These are phyloP conservation scores for Margaritispora aquatica DNA, from an alignment of 495 filamentous ascomycete species.

Conservation along the genomic window DNA sequence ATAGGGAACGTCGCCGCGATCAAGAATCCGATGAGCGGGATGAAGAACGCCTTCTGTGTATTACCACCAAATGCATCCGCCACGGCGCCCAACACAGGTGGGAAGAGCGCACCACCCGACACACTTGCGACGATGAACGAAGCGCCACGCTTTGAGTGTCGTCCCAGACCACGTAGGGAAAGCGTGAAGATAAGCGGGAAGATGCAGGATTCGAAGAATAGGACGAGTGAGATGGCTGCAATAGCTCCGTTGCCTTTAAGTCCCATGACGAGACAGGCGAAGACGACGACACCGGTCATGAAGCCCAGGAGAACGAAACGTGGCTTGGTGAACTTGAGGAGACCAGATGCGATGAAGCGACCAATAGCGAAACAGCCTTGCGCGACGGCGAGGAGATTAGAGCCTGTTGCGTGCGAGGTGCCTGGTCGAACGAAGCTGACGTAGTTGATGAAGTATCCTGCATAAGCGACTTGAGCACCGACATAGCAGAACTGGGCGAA, in stretches of 20 bases:
- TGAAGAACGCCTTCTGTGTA: slow-evolving; percentile 33
- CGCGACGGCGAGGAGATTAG: slow-evolving; percentile 55
- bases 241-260: slow-evolving; percentile 45
- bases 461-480: slow-evolving; percentile 60
- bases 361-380: slow-evolving; percentile 62
- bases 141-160: slow-evolving; percentile 61
- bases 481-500: slow-evolving; percentile 68
- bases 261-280: slow-evolving; percentile 49
- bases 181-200: slow-evolving; percentile 69
- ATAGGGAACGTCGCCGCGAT: slow-evolving; percentile 30
- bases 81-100: slow-evolving; percentile 54
- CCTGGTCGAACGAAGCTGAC: slow-evolving; percentile 29
- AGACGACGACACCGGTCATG: slow-evolving; percentile 47
- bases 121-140: slow-evolving; percentile 58
- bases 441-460: slow-evolving; percentile 41
- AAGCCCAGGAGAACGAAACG: slow-evolving; percentile 45
- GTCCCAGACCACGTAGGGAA: slow-evolving; percentile 59
- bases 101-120: slow-evolving; percentile 58
- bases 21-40: slow-evolving; percentile 28
- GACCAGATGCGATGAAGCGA: slow-evolving; percentile 50
- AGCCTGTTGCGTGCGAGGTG: slow-evolving; percentile 26
- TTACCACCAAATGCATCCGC: slow-evolving; percentile 36
- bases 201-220: slow-evolving; percentile 63
- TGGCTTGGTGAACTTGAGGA: slow-evolving; percentile 46
- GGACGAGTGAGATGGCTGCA: slow-evolving; percentile 52